phyloP scores from a whole-genome alignment of 768 basidiomycete genomes.

The Lactarius trivialis region DNA sequence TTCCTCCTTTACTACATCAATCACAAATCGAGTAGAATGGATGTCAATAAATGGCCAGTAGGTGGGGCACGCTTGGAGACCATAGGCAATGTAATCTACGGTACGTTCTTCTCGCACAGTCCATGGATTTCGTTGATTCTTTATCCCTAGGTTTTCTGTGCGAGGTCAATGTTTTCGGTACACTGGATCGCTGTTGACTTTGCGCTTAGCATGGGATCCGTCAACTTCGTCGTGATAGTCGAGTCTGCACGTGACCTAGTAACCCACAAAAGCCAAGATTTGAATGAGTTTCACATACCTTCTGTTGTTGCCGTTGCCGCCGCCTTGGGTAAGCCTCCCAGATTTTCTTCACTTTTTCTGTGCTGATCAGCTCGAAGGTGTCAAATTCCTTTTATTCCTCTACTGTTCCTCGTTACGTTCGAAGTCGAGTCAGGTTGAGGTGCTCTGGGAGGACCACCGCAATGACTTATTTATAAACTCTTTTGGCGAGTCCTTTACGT shows the following conservation, averaged over 20 bases:
- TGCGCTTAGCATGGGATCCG: slow-evolving; percentile 70
- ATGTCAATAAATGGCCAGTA: slow-evolving; percentile 85
- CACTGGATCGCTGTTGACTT: neutral
- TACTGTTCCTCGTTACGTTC: slow-evolving; percentile 77
- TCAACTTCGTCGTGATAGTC: slow-evolving; percentile 87
- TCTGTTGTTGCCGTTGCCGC: slow-evolving; percentile 77
- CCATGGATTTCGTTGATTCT: neutral
- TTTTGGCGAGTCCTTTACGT: slow-evolving; percentile 44
- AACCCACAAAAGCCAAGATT: slow-evolving; percentile 46
- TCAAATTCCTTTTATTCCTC: slow-evolving; percentile 81
- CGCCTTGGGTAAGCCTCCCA: slow-evolving; percentile 57
- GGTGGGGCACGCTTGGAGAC: slow-evolving; percentile 87
- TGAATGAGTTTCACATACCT: slow-evolving; percentile 66
- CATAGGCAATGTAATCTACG: slow-evolving; percentile 84
- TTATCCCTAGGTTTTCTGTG: slow-evolving; percentile 42
- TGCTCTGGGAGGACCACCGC: slow-evolving; percentile 96
- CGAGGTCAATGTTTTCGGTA: slow-evolving; percentile 9
- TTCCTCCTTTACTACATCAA: slow-evolving; percentile 77
- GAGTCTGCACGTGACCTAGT: slow-evolving; percentile 74
- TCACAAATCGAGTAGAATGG: slow-evolving; percentile 60
- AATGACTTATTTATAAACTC: slow-evolving; percentile 87
- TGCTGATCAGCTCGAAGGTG: slow-evolving; percentile 39
- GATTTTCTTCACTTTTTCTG: neutral
- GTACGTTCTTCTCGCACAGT: slow-evolving; percentile 31
- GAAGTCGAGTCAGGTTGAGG: slow-evolving; percentile 83